A percentile compares a stretch with the other conserved stretches of the same genome.
phyloP scores from a whole-genome alignment of 352 stramenopile species.

The Phytophthora megakarya region DNA sequence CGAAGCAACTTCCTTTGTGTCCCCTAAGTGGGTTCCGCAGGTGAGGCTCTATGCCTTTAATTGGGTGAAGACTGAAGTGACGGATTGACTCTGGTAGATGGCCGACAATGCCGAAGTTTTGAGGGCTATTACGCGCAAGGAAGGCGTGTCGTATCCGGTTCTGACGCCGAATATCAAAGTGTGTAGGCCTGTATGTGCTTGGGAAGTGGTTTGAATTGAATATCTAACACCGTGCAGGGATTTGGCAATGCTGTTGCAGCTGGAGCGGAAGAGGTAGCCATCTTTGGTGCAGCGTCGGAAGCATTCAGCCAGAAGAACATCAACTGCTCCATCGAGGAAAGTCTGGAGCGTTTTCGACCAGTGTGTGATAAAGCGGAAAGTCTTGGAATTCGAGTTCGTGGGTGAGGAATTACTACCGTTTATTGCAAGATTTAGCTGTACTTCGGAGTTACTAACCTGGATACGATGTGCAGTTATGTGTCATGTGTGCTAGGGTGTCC shows the following conservation, averaged over 20 bases:
- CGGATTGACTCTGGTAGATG: slow-evolving; percentile 78
- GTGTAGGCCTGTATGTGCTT: neutral
- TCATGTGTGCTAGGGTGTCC: slow-evolving; percentile 97
- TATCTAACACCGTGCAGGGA: slow-evolving; percentile 43
- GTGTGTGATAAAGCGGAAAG: slow-evolving; percentile 85
- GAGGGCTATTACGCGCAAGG: slow-evolving; percentile 73
- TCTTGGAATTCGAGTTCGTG: slow-evolving; percentile 89
- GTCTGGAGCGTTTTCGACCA: slow-evolving; percentile 90
- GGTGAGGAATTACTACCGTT: slow-evolving; percentile 43
- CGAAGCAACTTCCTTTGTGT: slow-evolving; percentile 96
- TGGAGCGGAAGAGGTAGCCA: slow-evolving; percentile 92
- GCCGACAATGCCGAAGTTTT: slow-evolving; percentile 92
- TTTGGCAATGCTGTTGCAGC: slow-evolving; percentile 88
- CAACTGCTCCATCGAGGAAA: slow-evolving; percentile 97
- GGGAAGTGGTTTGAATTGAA: neutral
- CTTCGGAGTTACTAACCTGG: neutral
- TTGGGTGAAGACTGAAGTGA: neutral
- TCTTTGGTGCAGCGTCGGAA: slow-evolving; percentile 96
- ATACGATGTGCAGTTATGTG: slow-evolving; percentile 79
- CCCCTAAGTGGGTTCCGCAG: slow-evolving; percentile 96
- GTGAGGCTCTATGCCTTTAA: slow-evolving; percentile 24
- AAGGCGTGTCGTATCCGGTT: slow-evolving; percentile 87
- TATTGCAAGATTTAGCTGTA: too few species aligned
- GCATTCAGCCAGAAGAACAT: slow-evolving; percentile 97
- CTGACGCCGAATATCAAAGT: slow-evolving; percentile 94